Conservation (phyloP, 352 stramenopile genomes). For the Detonula confervacea region DNA sequence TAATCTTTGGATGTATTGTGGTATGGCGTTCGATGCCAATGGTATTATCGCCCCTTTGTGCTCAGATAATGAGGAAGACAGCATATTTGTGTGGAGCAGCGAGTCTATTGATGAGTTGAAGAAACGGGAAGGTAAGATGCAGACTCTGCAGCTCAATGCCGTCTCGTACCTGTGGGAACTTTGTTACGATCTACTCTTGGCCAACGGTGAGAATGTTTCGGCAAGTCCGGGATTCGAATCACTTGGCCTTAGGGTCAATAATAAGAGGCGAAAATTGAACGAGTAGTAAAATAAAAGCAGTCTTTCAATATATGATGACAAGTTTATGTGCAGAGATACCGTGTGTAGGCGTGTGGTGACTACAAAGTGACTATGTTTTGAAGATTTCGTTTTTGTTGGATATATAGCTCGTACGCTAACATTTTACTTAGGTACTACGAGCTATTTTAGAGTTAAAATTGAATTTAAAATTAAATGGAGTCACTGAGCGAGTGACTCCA, state of each 20-base stretch:
- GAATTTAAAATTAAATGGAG: too few relatives aligned
- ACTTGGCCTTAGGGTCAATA: constrained; percentile 4
- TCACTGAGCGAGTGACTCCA: too few relatives aligned
- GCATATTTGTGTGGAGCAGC: background rate
- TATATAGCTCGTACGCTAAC: too few relatives aligned
- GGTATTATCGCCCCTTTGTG: background rate
- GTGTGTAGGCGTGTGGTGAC: too few relatives aligned
- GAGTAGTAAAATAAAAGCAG: too few relatives aligned
- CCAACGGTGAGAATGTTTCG: constrained; percentile 1
- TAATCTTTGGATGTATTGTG: constrained; percentile 22
- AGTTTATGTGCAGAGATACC: too few relatives aligned
- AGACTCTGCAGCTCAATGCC: background rate
- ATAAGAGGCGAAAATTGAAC: background rate
- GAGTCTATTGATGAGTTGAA: background rate
- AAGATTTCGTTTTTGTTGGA: too few relatives aligned
- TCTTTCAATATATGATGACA: too few relatives aligned
- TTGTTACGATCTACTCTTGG: constrained; percentile 3
- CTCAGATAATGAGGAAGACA: background rate
- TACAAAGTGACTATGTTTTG: too few relatives aligned
- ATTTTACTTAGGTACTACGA: too few relatives aligned
- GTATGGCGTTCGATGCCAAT: constrained; percentile 2
- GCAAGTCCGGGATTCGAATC: constrained; percentile 1
- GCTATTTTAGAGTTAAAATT: too few relatives aligned
- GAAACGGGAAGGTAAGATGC: background rate
- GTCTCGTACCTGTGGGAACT: constrained; percentile 1